Evolutionary conservation across 306 rosid species (phyloP).

Genomic region (Sophora flavescens): DNA sequence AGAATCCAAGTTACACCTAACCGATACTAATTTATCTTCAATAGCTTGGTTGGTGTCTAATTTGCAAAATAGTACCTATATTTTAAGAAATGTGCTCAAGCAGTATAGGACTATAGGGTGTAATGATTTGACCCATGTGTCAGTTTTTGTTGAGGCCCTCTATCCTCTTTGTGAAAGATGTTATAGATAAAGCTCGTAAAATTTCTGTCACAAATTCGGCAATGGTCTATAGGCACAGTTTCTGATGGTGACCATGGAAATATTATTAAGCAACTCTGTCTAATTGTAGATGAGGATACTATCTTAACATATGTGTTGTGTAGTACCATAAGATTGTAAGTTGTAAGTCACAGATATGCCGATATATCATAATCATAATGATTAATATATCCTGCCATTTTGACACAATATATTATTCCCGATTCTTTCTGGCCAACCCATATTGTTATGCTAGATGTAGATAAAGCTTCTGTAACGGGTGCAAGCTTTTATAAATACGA

Average conservation of each 20-base stretch:
- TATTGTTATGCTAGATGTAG: constrained; percentile 16
- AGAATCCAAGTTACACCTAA: background rate
- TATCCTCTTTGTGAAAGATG: background rate
- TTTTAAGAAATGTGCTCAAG: background rate
- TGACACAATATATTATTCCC: constrained; percentile 16
- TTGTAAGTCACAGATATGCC: background rate
- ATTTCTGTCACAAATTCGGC: constrained; percentile 3
- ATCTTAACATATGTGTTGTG: no score
- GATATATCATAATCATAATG: constrained; percentile 1
- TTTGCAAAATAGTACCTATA: background rate
- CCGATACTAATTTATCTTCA: background rate
- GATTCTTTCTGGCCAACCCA: constrained; percentile 8
- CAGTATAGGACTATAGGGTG: background rate
- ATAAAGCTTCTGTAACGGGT: constrained; percentile 7
- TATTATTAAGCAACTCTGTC: background rate
- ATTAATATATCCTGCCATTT: background rate
- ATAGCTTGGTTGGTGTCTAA: background rate
- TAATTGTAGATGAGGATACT: background rate
- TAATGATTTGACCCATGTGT: constrained; percentile 29
- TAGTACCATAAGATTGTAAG: no score
- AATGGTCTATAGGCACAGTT: background rate
- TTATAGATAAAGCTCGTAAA: background rate
- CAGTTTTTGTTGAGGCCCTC: background rate
- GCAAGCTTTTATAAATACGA: background rate
- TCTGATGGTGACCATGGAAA: constrained; percentile 3